Percentiles rank a stretch among this genome's conserved stretches.
Evolutionary conservation across 306 rosid genomes (phyloP).

Genomic region (Cucurbita moschata): DNA sequence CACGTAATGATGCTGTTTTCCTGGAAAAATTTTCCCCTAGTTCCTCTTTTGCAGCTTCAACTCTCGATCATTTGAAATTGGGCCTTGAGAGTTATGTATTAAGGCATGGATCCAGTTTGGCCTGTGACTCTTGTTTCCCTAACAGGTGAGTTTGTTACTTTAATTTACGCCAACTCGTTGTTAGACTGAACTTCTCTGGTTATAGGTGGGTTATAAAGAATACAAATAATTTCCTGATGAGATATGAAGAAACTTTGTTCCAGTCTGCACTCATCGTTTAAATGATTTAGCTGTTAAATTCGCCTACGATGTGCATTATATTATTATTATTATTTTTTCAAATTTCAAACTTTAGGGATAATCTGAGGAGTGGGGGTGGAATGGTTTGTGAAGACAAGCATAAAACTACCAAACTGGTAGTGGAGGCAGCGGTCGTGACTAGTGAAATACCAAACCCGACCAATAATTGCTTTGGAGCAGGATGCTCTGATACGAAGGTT

Average conservation of each 20-base stretch:
- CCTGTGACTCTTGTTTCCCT: conserved; percentile 49
- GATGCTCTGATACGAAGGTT: conserved; percentile 53
- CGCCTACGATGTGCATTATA: neutral
- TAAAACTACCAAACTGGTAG: conserved; percentile 26
- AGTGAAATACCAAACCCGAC: conserved; percentile 39
- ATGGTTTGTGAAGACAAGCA: conserved; percentile 30
- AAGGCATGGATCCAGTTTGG: conserved; percentile 50
- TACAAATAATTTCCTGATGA: neutral
- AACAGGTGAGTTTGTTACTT: conserved; percentile 30
- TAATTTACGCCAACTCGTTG: neutral
- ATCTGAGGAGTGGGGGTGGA: conserved; percentile 70
- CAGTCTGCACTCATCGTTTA: neutral
- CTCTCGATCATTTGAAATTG: conserved; percentile 49
- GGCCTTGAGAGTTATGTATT: conserved; percentile 64
- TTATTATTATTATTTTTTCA: no score
- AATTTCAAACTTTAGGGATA: conserved; percentile 33
- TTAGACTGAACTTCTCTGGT: neutral
- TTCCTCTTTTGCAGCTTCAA: conserved; percentile 32
- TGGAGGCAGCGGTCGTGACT: conserved; percentile 57
- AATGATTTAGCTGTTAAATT: neutral
- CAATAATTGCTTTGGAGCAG: conserved; percentile 32
- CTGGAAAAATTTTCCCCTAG: conserved; percentile 31
- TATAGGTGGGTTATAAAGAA: neutral
- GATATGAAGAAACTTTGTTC: neutral
- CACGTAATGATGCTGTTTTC: conserved; percentile 36